Evolutionary conservation across 257 asterid species (phyloP).

Genomic region (Catharanthus roseus): DNA sequence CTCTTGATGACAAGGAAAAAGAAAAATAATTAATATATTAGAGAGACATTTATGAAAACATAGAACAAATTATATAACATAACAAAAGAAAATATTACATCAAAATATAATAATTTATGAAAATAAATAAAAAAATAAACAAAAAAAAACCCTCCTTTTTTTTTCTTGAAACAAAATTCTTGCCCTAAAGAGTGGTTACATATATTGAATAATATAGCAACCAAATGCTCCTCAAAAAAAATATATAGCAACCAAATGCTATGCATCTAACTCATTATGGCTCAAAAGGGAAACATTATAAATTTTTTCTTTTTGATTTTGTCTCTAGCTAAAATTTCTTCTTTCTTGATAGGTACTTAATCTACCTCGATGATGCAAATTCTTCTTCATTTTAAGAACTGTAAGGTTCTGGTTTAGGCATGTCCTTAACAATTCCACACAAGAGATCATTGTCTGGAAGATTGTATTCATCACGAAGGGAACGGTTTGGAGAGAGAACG

Average conservation of each 20-base stretch:
- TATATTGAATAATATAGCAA: not conserved
- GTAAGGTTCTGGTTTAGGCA: conserved; percentile 42
- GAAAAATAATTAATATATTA: not conserved
- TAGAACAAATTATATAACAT: not conserved
- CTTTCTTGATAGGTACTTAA: too few relatives aligned
- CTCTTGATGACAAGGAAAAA: too few relatives aligned
- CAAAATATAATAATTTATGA: not conserved
- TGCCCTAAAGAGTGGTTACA: not conserved
- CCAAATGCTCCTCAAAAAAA: too few relatives aligned
- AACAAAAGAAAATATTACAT: not conserved
- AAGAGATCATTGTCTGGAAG: conserved; percentile 29
- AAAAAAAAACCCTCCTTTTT: not conserved
- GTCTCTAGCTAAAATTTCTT: not conserved
- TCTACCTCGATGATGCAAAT: too few relatives aligned
- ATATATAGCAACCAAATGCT: conserved; percentile 1
- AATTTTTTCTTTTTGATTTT: not conserved
- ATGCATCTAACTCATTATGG: not conserved
- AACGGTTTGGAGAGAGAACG: conserved; percentile 41
- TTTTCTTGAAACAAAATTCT: not conserved
- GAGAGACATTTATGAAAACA: too few relatives aligned
- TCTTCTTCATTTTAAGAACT: not conserved
- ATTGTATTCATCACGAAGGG: conserved; percentile 56
- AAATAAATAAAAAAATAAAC: not conserved
- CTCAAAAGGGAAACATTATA: not conserved
- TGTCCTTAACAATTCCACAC: conserved; percentile 49